These are phyloP conservation scores for Craspedostauros australis DNA, from an alignment of 108 stramenopile genomes.

Conservation along the genomic window DNA sequence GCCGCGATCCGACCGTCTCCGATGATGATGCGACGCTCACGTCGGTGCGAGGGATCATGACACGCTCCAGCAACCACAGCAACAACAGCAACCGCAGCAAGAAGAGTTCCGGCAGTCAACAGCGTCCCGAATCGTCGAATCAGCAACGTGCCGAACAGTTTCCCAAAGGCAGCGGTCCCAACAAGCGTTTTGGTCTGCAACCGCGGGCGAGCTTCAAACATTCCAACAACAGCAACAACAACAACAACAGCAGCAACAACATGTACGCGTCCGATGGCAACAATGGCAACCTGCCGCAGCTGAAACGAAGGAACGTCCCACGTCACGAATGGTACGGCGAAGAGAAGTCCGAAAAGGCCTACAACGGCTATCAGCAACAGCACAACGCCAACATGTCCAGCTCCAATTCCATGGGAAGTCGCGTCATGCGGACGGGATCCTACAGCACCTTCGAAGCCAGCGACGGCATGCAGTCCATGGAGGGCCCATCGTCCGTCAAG, in stretches of 20 bases:
- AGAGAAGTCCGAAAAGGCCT: constrained; percentile 14
- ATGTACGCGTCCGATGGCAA: background rate
- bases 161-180: background rate
- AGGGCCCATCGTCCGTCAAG: background rate
- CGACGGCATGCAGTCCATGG: background rate
- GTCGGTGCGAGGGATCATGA: constrained; percentile 35
- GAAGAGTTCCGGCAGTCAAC: background rate
- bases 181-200: background rate
- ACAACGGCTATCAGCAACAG: background rate
- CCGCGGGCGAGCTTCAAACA: background rate
- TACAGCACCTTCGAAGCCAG: constrained; percentile 23
- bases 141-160: background rate
- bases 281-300: background rate
- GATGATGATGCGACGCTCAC: constrained; percentile 39
- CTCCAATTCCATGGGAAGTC: too few species aligned
- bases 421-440: constrained; percentile 14
- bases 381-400: background rate
- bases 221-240: background rate
- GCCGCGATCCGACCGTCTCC: constrained; percentile 12
- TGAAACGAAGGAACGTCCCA: background rate
- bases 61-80: background rate
- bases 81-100: constrained; percentile 1
- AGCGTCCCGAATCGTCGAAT: background rate
- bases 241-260: constrained; percentile 7
- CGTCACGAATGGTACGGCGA: constrained; percentile 2